These are phyloP conservation scores for Suhomyces vadensis DNA, from an alignment of 805 yeast genomes.

Conservation along the genomic window DNA sequence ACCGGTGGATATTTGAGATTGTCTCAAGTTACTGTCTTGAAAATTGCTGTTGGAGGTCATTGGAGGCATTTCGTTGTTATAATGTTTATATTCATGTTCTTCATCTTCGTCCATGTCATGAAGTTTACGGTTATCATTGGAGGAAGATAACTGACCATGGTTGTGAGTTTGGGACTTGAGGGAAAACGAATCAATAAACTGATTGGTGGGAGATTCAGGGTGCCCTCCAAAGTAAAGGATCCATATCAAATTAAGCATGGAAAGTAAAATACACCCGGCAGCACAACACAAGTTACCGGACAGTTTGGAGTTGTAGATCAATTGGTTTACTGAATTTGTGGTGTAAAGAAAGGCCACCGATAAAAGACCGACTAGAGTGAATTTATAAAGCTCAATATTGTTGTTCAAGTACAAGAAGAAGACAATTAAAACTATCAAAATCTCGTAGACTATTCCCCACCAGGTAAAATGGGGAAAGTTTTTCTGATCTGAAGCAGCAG, in stretches of 20 bases:
- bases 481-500: constrained; percentile 45
- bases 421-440: constrained; percentile 55
- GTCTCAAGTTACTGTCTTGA: constrained; percentile 37
- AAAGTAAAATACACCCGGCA: constrained; percentile 84
- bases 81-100: constrained; percentile 29
- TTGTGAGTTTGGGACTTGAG: constrained; percentile 44
- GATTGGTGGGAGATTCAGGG: constrained; percentile 81
- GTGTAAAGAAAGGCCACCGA: constrained; percentile 81
- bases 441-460: constrained; percentile 93
- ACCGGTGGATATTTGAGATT: constrained; percentile 32
- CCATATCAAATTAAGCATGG: constrained; percentile 85
- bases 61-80: constrained; percentile 14
- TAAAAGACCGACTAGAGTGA: constrained; percentile 54
- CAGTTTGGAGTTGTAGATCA: constrained; percentile 63
- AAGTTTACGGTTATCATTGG: constrained; percentile 18
- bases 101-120: constrained; percentile 17
- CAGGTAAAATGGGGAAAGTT: constrained; percentile 82
- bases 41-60: constrained; percentile 19
- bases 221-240: constrained; percentile 88
- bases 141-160: constrained; percentile 35
- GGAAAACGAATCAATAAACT: constrained; percentile 82
- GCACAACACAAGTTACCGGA: constrained; percentile 81
- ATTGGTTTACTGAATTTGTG: constrained; percentile 76
- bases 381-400: constrained; percentile 67
- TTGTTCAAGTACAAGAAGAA: constrained; percentile 57